phyloP scores from a whole-genome alignment of 2,329 filamentous ascomycete species.

The Cordyceps tenuipes region DNA sequence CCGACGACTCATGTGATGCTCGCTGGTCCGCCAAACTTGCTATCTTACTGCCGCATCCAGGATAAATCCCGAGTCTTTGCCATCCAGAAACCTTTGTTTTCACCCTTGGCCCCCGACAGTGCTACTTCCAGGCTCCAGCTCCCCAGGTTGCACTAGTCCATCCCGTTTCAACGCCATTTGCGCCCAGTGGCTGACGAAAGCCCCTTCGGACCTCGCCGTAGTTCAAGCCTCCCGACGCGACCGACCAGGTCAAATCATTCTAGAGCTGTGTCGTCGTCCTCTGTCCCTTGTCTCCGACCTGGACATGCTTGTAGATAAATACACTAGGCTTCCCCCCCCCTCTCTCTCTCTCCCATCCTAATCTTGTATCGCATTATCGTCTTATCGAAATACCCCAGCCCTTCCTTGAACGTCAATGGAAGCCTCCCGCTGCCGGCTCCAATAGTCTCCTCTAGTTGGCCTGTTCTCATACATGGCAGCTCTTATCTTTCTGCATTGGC shows the following conservation, averaged over 20 bases:
- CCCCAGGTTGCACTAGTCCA: background rate
- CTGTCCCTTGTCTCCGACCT: background rate
- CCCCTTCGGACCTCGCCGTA: conserved; percentile 9
- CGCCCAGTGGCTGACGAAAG: background rate
- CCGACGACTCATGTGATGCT: background rate
- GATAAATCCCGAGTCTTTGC: background rate
- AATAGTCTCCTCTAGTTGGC: background rate
- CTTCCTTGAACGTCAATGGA: background rate
- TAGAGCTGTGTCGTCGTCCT: background rate
- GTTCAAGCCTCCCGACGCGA: background rate
- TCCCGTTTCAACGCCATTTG: background rate
- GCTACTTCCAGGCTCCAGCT: background rate
- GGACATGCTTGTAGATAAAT: conserved; percentile 4
- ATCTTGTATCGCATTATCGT: background rate
- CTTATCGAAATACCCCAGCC: background rate
- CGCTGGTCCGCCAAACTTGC: background rate
- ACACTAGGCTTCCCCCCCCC: background rate
- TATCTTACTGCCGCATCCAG: background rate
- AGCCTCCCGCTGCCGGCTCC: background rate
- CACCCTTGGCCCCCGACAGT: background rate
- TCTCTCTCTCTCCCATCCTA: background rate
- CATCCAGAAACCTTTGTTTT: background rate
- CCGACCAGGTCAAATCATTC: background rate
- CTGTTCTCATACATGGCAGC: background rate
- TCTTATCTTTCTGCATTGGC: background rate